Conservation (phyloP, 331 rosid genomes). For the Saraca asoca region DNA sequence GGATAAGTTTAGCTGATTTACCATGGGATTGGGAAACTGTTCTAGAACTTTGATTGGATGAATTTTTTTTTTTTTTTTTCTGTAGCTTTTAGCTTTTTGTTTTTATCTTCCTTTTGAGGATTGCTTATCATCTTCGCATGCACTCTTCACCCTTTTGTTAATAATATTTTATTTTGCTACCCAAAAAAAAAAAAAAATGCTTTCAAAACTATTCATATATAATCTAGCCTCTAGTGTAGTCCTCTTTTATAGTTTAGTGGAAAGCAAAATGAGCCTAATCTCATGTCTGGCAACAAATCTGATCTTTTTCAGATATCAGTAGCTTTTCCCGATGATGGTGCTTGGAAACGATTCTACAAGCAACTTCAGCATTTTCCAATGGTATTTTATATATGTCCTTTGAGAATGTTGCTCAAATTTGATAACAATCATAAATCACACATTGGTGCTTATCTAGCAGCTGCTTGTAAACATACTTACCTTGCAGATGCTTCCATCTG, state of each 20-base stretch:
- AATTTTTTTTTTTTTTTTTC: too few species aligned
- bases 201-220: too few species aligned
- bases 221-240: not conserved
- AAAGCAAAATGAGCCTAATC: slow-evolving; percentile 14
- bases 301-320: slow-evolving; percentile 64
- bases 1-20: too few species aligned
- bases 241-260: not conserved
- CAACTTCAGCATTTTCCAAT: slow-evolving; percentile 94
- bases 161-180: too few species aligned
- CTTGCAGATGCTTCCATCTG: slow-evolving; percentile 23
- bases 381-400: slow-evolving; percentile 46
- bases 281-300: slow-evolving; percentile 9
- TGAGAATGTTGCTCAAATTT: slow-evolving; percentile 27
- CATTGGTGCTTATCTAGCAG: slow-evolving; percentile 9
- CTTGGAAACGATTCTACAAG: slow-evolving; percentile 95
- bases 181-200: too few species aligned
- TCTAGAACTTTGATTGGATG: too few species aligned
- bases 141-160: too few species aligned
- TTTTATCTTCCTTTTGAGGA: too few species aligned
- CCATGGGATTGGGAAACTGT: too few species aligned
- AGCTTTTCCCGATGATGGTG: slow-evolving; percentile 98
- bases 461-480: slow-evolving; percentile 25
- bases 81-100: too few species aligned
- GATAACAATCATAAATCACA: slow-evolving; percentile 8
- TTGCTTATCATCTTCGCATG: too few species aligned